A percentile compares a stretch with the other conserved stretches of the same genome.
These are phyloP conservation scores for Talaromyces albobiverticillius DNA, from an alignment of 2,329 filamentous ascomycete species.

Conservation along the genomic window DNA sequence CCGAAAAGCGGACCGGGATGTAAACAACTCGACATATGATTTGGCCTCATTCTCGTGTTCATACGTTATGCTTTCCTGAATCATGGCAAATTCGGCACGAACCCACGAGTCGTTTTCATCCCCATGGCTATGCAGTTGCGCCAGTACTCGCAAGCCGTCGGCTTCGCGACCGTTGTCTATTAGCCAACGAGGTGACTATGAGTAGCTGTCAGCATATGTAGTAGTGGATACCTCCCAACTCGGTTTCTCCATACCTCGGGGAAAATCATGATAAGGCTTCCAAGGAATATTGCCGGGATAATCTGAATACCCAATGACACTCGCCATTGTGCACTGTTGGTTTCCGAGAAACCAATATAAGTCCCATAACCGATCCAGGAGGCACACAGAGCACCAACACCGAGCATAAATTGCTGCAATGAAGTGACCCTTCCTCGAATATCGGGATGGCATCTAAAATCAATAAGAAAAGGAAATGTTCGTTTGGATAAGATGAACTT, in stretches of 20 bases:
- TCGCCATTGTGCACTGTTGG: slow-evolving; percentile 57
- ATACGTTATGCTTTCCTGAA: slow-evolving; percentile 62
- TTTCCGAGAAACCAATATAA: slow-evolving; percentile 49
- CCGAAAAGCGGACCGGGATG: slow-evolving; percentile 63
- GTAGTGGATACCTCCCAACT: slow-evolving; percentile 14
- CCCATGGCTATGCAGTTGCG: slow-evolving; percentile 67
- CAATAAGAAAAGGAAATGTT: neutral
- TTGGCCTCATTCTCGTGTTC: slow-evolving; percentile 69
- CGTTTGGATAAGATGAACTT: neutral
- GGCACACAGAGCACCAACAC: slow-evolving; percentile 69
- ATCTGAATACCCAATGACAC: slow-evolving; percentile 68
- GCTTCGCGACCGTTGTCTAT: slow-evolving; percentile 68
- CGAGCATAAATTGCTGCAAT: slow-evolving; percentile 80
- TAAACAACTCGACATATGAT: slow-evolving; percentile 68
- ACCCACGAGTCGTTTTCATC: slow-evolving; percentile 67
- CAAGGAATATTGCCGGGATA: slow-evolving; percentile 63
- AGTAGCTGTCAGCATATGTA: slow-evolving; percentile 17
- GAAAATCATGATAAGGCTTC: slow-evolving; percentile 66
- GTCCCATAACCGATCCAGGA: slow-evolving; percentile 71
- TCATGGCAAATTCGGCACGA: slow-evolving; percentile 68
- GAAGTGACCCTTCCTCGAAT: slow-evolving; percentile 74
- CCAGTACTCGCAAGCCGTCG: slow-evolving; percentile 64
- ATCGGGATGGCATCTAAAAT: slow-evolving; percentile 60
- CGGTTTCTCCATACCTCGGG: slow-evolving; percentile 52
- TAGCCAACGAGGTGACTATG: slow-evolving; percentile 65